Evolutionary conservation across 2,329 filamentous ascomycete genomes (phyloP).

Genomic region (Elsinoe perseae): DNA sequence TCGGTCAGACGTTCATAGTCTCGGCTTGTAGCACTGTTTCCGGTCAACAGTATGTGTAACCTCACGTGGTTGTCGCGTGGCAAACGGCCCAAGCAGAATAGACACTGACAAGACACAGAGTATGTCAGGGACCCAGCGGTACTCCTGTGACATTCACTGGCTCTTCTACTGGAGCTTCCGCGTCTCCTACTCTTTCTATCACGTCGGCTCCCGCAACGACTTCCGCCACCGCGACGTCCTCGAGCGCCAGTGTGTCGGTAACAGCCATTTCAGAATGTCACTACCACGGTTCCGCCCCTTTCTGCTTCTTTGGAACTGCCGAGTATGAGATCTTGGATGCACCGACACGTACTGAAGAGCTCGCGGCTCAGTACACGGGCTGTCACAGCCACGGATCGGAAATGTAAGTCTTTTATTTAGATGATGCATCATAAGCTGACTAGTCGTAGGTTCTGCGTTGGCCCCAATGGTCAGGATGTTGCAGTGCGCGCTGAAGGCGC

Average conservation of each 20-base stretch:
- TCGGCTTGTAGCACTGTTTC: conserved; percentile 8
- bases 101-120: neutral
- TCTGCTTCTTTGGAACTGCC: conserved; percentile 37
- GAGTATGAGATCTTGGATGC: conserved; percentile 42
- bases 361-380: conserved; percentile 55
- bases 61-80: neutral
- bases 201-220: conserved; percentile 39
- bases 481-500: conserved; percentile 40
- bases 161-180: neutral
- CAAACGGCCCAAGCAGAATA: neutral
- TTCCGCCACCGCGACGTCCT: neutral
- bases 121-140: conserved; percentile 11
- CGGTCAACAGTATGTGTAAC: conserved; percentile 7
- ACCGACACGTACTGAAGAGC: conserved; percentile 47
- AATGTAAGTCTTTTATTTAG: conserved; percentile 39
- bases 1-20: conserved; percentile 8
- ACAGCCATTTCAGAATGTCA: neutral
- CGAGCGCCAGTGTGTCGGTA: conserved; percentile 2
- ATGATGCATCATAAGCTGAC: conserved; percentile 13
- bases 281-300: conserved; percentile 26
- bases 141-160: conserved; percentile 10
- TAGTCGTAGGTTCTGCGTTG: conserved; percentile 52
- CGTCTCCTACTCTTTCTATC: neutral
- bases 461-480: conserved; percentile 53
- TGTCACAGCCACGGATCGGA: conserved; percentile 56